Conservation (phyloP, 78 protist species). For the Polysphondylium violaceum region DNA sequence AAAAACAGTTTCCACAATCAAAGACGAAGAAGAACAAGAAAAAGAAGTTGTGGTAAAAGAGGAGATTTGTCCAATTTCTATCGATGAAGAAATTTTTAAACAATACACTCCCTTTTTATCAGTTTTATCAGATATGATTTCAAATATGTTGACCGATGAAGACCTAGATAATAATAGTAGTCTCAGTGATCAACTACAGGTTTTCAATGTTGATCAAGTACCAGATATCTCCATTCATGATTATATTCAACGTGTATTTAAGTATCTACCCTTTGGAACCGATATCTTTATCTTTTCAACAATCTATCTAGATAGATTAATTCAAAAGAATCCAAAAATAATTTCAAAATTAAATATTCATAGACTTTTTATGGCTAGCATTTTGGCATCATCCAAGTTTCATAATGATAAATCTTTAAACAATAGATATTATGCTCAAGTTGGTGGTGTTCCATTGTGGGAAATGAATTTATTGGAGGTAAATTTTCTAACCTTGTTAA, state of each 20-base stretch:
- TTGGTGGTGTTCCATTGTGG: constrained; percentile 26
- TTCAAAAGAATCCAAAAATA: constrained; percentile 5
- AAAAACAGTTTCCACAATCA: neutral
- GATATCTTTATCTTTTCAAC: constrained; percentile 46
- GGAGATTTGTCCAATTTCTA: constrained; percentile 46
- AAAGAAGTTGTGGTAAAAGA: constrained; percentile 28
- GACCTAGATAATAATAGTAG: neutral
- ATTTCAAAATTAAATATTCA: constrained; percentile 35
- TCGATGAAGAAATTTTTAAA: constrained; percentile 43
- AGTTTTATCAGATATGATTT: constrained; percentile 11
- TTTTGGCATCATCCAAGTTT: constrained; percentile 27
- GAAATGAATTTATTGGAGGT: constrained; percentile 52
- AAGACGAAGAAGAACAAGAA: neutral
- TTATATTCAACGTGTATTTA: constrained; percentile 41
- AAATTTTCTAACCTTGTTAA: constrained; percentile 3
- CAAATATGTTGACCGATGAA: neutral
- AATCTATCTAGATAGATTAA: constrained; percentile 58
- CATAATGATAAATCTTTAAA: constrained; percentile 42
- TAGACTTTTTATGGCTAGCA: constrained; percentile 32
- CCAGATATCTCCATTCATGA: constrained; percentile 30
- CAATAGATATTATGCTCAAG: constrained; percentile 66
- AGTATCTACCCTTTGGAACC: constrained; percentile 38
- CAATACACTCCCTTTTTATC: constrained; percentile 8
- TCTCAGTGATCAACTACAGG: neutral
- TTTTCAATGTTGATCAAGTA: constrained; percentile 4